Evolutionary conservation across 139 green algal species (phyloP), one percentile per base, ranked within the genome.

Genomic region (Chlorella sorokiniana): DNA sequence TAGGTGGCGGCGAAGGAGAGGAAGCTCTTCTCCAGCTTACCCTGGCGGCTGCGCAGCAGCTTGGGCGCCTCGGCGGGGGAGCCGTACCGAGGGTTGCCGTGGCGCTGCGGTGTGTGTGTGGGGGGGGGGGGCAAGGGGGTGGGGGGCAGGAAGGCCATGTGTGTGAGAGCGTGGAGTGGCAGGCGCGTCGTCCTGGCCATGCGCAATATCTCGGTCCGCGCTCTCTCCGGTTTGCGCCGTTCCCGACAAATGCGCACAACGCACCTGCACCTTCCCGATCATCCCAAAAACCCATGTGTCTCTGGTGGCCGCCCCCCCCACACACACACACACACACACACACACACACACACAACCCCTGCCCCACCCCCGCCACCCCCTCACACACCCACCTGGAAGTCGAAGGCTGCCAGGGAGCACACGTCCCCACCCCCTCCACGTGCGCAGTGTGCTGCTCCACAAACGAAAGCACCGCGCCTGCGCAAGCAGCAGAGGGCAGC

Each of bases 21-120:
- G 63, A 99, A 93, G 33, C 86, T 94, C 83, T 98, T 97, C 84
- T 98, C 96, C 89, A 98, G 91, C 85, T 99, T 99, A 52, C 95
- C 94, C 73, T 98, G 92, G 56, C 82, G 64, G 69, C 85, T 93
- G 54, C 90, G 86, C 25, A 27, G 63, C 22, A 83, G 76, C 87
- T 93, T 94, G 23, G 83, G 83, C 3, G 76, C 59, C 33, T 87
- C 56, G 7, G 77, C 64, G 0, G 90, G 82, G 3, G 92, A 79
- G n/a, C 90, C 93, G 52, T 98, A 98, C 76, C 92, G 94, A 52
- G 78, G 40, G 86, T 97, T 97, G 81, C 94, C 95, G 69, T 98
- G 94, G 4, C 81, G 82, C 59, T 76, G 68, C 68, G 95, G 52
- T 4, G 11, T 16, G 7, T 1, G 33, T 18, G 27, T 35, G 68